A percentile compares a stretch with the other conserved stretches of the same genome.
These are phyloP conservation scores for Fomitopsis pulvina DNA, from an alignment of 768 basidiomycete genomes.

Conservation along the genomic window DNA sequence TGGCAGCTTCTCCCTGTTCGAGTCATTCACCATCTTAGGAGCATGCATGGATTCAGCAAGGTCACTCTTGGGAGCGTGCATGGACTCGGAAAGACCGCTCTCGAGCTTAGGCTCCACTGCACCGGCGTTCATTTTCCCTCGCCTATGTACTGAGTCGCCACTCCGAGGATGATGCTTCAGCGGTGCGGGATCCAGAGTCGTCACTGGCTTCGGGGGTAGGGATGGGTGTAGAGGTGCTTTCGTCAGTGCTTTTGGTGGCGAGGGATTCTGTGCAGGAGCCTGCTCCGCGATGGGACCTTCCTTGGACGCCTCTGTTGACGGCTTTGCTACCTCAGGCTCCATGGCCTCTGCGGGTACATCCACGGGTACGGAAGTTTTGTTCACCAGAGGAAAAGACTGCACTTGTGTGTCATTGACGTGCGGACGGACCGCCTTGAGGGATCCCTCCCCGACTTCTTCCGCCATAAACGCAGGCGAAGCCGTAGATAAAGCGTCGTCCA, in stretches of 20 bases:
- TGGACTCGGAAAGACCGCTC: background rate
- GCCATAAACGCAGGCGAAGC: background rate
- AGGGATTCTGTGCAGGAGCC: background rate
- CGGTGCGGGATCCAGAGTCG: conserved; percentile 16
- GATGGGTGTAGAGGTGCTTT: conserved; percentile 35
- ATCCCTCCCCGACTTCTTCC: background rate
- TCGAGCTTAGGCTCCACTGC: conserved; percentile 1
- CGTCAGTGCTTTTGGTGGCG: background rate
- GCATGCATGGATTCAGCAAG: conserved; percentile 7
- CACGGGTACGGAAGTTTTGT: too few relatives aligned
- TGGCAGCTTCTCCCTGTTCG: conserved; percentile 21
- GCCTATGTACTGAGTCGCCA: conserved; percentile 8
- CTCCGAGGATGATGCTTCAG: conserved; percentile 12
- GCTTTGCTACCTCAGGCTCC: too few relatives aligned
- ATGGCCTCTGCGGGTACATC: too few relatives aligned
- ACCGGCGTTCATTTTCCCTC: conserved; percentile 1
- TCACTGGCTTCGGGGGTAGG: conserved; percentile 40
- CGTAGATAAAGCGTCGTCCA: background rate
- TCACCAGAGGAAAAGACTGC: too few relatives aligned
- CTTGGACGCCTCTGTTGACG: background rate
- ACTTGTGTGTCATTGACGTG: too few relatives aligned
- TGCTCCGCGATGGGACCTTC: background rate
- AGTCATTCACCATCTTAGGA: conserved; percentile 10
- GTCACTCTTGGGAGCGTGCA: conserved; percentile 2
- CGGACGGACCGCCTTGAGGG: too few relatives aligned